Evolutionary conservation across 306 rosid genomes (phyloP).

Genomic region (Alnus glutinosa): DNA sequence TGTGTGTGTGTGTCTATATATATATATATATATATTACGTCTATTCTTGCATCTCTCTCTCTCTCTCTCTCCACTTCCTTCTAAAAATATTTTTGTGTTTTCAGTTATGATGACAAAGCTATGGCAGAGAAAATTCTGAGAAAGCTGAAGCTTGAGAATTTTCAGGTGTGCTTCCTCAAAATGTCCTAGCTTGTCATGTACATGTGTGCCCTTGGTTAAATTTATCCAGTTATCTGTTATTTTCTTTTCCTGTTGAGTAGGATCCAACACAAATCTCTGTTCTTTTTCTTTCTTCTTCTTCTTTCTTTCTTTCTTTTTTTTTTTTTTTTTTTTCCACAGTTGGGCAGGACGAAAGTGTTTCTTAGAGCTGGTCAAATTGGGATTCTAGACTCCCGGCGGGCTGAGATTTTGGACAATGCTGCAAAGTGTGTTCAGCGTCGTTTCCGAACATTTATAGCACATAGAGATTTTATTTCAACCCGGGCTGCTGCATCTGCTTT

Average conservation of each 20-base stretch:
- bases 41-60: neutral
- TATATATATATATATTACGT: too few relatives aligned
- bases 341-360: conserved; percentile 92
- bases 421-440: conserved; percentile 70
- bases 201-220: neutral
- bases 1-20: neutral
- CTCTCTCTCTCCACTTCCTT: neutral
- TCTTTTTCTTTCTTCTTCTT: neutral
- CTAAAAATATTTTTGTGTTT: conserved; percentile 17
- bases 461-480: conserved; percentile 57
- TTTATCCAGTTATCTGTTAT: neutral
- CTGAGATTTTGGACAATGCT: conserved; percentile 90
- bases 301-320: too few relatives aligned
- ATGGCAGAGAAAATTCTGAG: conserved; percentile 68
- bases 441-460: conserved; percentile 66
- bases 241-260: neutral
- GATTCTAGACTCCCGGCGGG: conserved; percentile 74
- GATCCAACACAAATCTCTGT: neutral
- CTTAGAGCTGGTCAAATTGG: conserved; percentile 99
- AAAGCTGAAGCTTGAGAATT: conserved; percentile 75
- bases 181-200: conserved; percentile 2
- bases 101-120: conserved; percentile 76
- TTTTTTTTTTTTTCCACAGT: conserved; percentile 37
- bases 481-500: conserved; percentile 64
- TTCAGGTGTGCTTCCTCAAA: conserved; percentile 60